Base-by-base conservation (phyloP, 2,329 filamentous ascomycete genomes). In the Nakataea oryzae region DNA sequence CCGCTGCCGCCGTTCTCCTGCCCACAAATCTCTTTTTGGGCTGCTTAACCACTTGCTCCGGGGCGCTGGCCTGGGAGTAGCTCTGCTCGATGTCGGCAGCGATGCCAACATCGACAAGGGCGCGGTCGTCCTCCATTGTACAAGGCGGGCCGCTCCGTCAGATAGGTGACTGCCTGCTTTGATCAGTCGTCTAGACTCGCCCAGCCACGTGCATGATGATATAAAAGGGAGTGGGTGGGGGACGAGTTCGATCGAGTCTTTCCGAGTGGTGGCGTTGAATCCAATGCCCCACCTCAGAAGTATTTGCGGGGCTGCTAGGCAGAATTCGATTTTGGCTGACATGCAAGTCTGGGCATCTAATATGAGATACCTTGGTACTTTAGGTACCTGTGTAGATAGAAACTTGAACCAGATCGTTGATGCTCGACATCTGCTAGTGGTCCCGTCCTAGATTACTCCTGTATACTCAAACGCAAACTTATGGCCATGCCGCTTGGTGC, bases 1-100 rank as follows among this genome's bases (percentile, higher is more conserved):
- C 81, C 69, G 87, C 84, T 64, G 85, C 81, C 11, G 90, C 90
- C 27, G 90, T 84, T 69, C 88, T 86, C 67, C 91, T 83, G 32
- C 95, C 95, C 24, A 99, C 88, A 68, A 99, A 99, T 63, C 93
- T 85, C 75, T 93, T 93, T 79, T 90, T 96, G 27, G 95, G 95
- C 69, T 93, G 89, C 71, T 82, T 90, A 6, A 47, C 60, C 56
- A 64, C 64, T 58, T 69, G 61, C 41, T 24, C 41, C 11, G 21
- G 41, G 41, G 41, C 21, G 41, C 41, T 50, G 21, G 21, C 41
- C 41, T 9, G 41, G 41, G 41, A n/a, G 41, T 50, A 50, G 34
- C 29, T 61, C 59, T 60, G 60, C 65, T 87, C 86, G 54, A 88
- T 85, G 66, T 89, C 85, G 60, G 84, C 81, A 14, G 86, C 86